Conservation (phyloP, 352 stramenopile genomes). For the Globisporangium cederbergense region DNA sequence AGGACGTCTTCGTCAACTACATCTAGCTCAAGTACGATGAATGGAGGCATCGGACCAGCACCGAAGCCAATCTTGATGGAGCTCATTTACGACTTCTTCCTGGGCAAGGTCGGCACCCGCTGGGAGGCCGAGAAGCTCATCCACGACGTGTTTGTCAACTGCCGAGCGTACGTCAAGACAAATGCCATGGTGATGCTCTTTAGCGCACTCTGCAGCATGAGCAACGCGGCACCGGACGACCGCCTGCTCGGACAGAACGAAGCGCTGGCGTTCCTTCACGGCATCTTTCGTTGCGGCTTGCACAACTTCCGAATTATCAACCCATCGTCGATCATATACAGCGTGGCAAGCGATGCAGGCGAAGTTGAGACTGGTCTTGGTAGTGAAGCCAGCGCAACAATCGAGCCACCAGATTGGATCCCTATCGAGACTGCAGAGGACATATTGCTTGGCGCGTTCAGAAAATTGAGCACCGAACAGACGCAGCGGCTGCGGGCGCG, state of each 20-base stretch:
- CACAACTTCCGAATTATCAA: conserved; percentile 56
- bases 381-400: neutral
- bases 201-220: conserved; percentile 70
- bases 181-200: conserved; percentile 59
- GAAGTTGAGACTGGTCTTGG: neutral
- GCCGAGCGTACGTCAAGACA: conserved; percentile 35
- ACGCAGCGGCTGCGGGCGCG: conserved; percentile 35
- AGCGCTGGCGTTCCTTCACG: conserved; percentile 54
- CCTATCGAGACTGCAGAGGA: conserved; percentile 28
- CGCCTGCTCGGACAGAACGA: conserved; percentile 67
- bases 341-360: neutral
- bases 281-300: conserved; percentile 53
- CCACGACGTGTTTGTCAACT: conserved; percentile 82
- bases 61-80: conserved; percentile 66
- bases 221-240: conserved; percentile 50
- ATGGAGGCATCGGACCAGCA: conserved; percentile 54
- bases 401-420: conserved; percentile 31
- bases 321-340: conserved; percentile 7
- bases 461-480: conserved; percentile 43
- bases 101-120: conserved; percentile 61
- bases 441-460: conserved; percentile 52
- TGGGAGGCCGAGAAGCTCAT: conserved; percentile 77
- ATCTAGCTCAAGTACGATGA: conserved; percentile 25
- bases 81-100: conserved; percentile 74
- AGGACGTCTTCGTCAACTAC: neutral